Evolutionary conservation across 805 yeast genomes (phyloP), one percentile per base, ranked within the genome.

Genomic region (Saturnispora gosingensis): DNA sequence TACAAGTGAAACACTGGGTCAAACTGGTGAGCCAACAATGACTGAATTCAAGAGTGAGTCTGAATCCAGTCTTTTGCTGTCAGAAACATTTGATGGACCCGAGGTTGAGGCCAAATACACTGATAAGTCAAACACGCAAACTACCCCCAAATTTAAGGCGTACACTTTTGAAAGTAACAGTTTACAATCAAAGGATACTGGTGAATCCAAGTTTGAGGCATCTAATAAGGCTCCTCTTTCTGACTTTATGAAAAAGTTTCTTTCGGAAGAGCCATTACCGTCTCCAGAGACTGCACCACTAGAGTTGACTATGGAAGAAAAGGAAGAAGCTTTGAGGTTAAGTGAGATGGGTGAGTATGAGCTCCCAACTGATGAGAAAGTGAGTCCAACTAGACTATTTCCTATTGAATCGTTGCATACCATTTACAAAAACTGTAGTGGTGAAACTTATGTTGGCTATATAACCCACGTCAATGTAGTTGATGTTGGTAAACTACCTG

Each of bases 391-490:
- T 13, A 36, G 39, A 4, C 28, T 55, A 35, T 51, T 55, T 27
- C 58, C 58, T 2, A 46, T 35, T 13, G 53, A 53, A 13, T 53
- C 53, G 11, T 39, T 55, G 25, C 27, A 53, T 20, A 55, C 58
- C 4, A 49, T 53, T n/a, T 46, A 46, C 40, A 53, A 51, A 47
- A 53, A 55, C 2, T 51, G 56, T 35, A 51, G 46, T 42, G 56
- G 58, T 27, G 58, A 55, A 28, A 54, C 52, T 24, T 54, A 55
- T 39, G 58, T 55, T 34, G 58, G 58, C 1, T 55, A 51, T 22
- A 46, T 53, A 6, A 49, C 43, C 5, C 25, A 48, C 15, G 58
- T 55, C 4, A 49, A 49, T 22, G 48, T 49, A 25, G 30, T 49
- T 15, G 52, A 49, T 20, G n/a, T 49, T 36, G 52, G 52, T 16